phyloP scores from a whole-genome alignment of 73 alveolate species.

The Tetrahymena thermophila region DNA sequence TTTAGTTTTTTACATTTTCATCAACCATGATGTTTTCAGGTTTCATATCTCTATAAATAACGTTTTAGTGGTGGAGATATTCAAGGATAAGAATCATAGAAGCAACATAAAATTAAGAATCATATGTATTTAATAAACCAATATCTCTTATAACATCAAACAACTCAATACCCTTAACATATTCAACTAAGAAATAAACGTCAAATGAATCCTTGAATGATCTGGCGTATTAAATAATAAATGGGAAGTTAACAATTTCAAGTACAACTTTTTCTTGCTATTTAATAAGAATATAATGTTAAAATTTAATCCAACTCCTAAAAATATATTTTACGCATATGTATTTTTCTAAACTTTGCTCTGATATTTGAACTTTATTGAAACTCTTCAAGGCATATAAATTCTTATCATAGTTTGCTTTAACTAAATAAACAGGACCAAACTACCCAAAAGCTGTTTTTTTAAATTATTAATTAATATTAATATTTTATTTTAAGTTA shows the following conservation, averaged over 20 bases:
- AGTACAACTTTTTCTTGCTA: conserved; percentile 32
- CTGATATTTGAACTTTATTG: conserved; percentile 19
- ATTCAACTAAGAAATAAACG: conserved; percentile 55
- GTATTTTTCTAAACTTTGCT: conserved; percentile 23
- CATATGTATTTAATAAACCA: conserved; percentile 48
- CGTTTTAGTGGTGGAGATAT: conserved; percentile 57
- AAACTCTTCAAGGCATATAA: conserved; percentile 26
- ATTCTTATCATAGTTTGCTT: conserved; percentile 21
- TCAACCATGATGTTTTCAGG: conserved; percentile 64
- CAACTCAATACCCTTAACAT: conserved; percentile 57
- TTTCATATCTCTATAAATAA: conserved; percentile 58
- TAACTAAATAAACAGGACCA: conserved; percentile 40
- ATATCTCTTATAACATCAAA: conserved; percentile 59
- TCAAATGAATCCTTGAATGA: conserved; percentile 50
- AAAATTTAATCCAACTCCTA: not conserved
- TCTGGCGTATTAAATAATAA: conserved; percentile 47
- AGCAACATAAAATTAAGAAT: conserved; percentile 52
- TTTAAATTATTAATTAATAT: not conserved
- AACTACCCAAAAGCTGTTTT: conserved; percentile 18
- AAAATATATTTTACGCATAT: not conserved
- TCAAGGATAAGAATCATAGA: conserved; percentile 52
- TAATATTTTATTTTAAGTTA: not conserved
- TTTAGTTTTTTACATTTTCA: not conserved
- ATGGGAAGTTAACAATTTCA: conserved; percentile 43
- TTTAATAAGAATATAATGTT: not conserved